Evolutionary conservation across 2,329 filamentous ascomycete genomes (phyloP).

Genomic region (Verticillium alfalfae): DNA sequence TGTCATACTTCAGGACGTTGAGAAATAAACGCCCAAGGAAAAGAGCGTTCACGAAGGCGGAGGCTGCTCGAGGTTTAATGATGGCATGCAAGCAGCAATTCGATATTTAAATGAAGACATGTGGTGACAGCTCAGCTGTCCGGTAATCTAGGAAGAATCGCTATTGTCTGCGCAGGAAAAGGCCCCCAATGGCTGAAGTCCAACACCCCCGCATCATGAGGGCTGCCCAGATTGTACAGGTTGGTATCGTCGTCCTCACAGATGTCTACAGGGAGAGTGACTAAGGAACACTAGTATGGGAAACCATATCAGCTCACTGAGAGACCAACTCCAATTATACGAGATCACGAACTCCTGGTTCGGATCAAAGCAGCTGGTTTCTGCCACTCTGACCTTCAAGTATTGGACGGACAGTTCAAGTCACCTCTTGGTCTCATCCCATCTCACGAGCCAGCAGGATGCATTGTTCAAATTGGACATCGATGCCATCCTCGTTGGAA

Average conservation of each 20-base stretch:
- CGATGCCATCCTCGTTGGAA: conserved; percentile 14
- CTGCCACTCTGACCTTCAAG: conserved; percentile 30
- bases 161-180: conserved; percentile 45
- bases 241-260: not conserved
- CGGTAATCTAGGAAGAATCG: conserved; percentile 15
- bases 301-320: conserved; percentile 18
- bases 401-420: conserved; percentile 23
- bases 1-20: too few species aligned
- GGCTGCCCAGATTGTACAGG: conserved; percentile 14
- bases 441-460: conserved; percentile 29
- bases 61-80: too few species aligned
- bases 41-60: too few species aligned
- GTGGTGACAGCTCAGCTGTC: too few species aligned
- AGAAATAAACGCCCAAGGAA: too few species aligned
- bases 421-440: conserved; percentile 21
- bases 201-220: conserved; percentile 7
- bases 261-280: too few species aligned
- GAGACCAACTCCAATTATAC: conserved; percentile 14
- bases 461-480: conserved; percentile 19
- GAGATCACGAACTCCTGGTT: conserved; percentile 21
- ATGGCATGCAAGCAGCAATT: too few species aligned
- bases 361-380: conserved; percentile 26
- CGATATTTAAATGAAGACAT: too few species aligned
- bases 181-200: conserved; percentile 14
- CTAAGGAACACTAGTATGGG: conserved; percentile 16